These are phyloP conservation scores for Pelargonium fulgidum DNA, from an alignment of 441 rosid species.

Conservation along the genomic window DNA sequence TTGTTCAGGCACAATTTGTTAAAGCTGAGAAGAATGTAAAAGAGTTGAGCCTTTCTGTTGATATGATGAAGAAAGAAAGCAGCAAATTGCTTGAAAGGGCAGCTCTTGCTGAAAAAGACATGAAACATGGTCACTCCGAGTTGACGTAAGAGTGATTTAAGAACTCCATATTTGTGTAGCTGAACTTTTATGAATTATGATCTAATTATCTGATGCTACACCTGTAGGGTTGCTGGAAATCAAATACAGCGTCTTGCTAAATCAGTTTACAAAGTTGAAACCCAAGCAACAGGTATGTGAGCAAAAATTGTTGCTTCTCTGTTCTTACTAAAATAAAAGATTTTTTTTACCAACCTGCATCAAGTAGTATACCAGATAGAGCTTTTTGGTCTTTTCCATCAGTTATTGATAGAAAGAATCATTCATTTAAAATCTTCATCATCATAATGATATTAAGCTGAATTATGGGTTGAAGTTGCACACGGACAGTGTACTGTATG, in stretches of 20 bases:
- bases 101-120: constrained; percentile 72
- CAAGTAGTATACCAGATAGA: neutral
- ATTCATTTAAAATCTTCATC: neutral
- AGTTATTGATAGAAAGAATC: neutral
- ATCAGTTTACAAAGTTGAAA: constrained; percentile 67
- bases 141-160: constrained; percentile 42
- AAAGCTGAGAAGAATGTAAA: constrained; percentile 74
- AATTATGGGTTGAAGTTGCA: neutral
- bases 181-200: neutral
- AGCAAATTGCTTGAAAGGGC: constrained; percentile 76
- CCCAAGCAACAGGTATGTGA: constrained; percentile 59
- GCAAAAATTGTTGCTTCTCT: constrained; percentile 7
- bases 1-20: constrained; percentile 54
- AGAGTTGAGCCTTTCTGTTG: constrained; percentile 64
- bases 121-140: constrained; percentile 62
- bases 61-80: constrained; percentile 77
- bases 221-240: constrained; percentile 60
- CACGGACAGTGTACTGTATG: neutral
- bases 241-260: constrained; percentile 57
- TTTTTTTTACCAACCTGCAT: neutral
- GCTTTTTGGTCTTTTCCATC: too few relatives aligned
- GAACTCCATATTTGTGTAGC: constrained; percentile 11
- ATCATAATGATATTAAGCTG: neutral
- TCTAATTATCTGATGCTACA: constrained; percentile 18
- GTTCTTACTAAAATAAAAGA: neutral